Evolutionary conservation across 2,329 filamentous ascomycete genomes (phyloP), one percentile per base, ranked within the genome.

Genomic region (Penicillium sp.): DNA sequence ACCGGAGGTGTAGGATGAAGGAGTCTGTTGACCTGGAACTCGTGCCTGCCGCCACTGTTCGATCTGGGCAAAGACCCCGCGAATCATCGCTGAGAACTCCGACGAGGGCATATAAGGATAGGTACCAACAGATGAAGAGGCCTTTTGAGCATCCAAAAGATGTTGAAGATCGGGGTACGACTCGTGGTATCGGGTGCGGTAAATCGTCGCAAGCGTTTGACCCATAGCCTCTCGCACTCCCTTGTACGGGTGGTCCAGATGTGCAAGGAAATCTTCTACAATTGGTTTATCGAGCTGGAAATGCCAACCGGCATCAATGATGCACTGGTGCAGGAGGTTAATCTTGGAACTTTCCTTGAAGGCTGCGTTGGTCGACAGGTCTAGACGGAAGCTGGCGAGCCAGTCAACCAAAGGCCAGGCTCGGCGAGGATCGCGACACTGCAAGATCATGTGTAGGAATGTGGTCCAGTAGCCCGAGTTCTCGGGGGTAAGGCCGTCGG

Each of bases 331-430:
- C 14, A 98, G 76, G 24, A 98, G 74, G 55, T 93, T 85, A 13
- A 98, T 88, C 73, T 97, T 96, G 23, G 91, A 94, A 45, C 91
- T 95, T 67, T 98, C 94, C 67, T 98, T 98, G 78, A 98, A 98
- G 0, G 93, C 93, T 3, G 94, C 93, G 64, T 97, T 96, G 0
- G 91, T 96, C 5, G 81, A 77, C 85, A 97, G 91, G 65, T 98
- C 93, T 8, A 98, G 77, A 24, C 89, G 81, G 79, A 97, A 97
- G 44, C 84, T 81, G 38, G 86, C 81, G 16, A 98, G 76, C 68
- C 82, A 85, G 54, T 93, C 85, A 28, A 95, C 80, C 52, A 98
- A 78, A 55, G 95, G 91, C 75, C 86, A 89, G 3, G 84, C 84
- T 52, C 91, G 82, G 36, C 94, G 82, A 10, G 93, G 91, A 68